phyloP scores from a whole-genome alignment of 2,329 filamentous ascomycete genomes.

The Fusarium nodosum region DNA sequence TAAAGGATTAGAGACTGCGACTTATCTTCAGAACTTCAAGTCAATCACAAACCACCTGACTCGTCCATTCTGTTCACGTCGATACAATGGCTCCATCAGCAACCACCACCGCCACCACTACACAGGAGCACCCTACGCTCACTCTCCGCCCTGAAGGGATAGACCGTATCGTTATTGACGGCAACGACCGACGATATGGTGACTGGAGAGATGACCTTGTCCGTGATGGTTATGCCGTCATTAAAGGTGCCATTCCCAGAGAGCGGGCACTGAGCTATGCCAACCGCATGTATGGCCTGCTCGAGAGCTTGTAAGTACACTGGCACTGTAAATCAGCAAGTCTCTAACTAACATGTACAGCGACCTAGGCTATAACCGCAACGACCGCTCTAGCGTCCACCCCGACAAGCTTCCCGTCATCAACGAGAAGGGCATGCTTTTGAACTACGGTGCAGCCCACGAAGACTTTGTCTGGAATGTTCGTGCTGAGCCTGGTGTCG shows the following conservation, averaged over 20 bases:
- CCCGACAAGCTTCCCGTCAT: conserved; percentile 46
- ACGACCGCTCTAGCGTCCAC: conserved; percentile 35
- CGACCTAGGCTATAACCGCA: conserved; percentile 40
- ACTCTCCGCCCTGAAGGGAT: conserved; percentile 42
- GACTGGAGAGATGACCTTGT: conserved; percentile 46
- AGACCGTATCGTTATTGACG: conserved; percentile 43
- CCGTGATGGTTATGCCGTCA: conserved; percentile 41
- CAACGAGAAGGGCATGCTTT: conserved; percentile 62
- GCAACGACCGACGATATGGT: conserved; percentile 38
- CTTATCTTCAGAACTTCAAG: background rate
- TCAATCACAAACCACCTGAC: background rate
- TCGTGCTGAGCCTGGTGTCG: conserved; percentile 61
- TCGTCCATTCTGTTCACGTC: background rate
- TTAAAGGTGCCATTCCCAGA: conserved; percentile 41
- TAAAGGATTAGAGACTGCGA: conserved; percentile 13
- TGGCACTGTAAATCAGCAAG: accelerated
- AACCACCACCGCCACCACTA: conserved; percentile 18
- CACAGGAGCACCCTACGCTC: conserved; percentile 35
- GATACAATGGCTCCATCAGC: conserved; percentile 27
- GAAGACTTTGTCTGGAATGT: conserved; percentile 64
- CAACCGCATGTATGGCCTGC: conserved; percentile 43
- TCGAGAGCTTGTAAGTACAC: conserved; percentile 42
- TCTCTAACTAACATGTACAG: conserved; percentile 3
- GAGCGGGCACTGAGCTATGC: conserved; percentile 44
- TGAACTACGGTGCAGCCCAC: conserved; percentile 62